phyloP scores from a whole-genome alignment of 148 eudicot genomes.

The Gaultheria prostrata region DNA sequence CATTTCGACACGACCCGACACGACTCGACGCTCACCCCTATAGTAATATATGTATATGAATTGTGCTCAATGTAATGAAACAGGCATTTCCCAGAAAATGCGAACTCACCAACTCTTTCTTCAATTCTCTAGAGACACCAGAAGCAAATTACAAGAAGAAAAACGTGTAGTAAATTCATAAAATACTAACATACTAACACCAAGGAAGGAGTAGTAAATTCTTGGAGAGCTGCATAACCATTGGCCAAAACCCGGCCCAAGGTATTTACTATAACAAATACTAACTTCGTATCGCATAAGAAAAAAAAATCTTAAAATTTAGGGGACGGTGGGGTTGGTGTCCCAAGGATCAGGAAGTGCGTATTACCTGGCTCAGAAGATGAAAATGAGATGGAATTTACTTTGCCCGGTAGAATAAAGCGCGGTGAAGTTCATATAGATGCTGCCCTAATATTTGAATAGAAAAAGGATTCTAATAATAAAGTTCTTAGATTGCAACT shows the following conservation, averaged over 20 bases:
- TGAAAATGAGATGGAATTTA: background rate
- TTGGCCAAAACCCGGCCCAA: too few relatives aligned
- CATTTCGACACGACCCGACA: too few relatives aligned
- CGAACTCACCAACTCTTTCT: background rate
- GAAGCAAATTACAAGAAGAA: background rate
- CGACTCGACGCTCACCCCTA: too few relatives aligned
- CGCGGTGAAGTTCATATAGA: background rate
- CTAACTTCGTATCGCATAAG: too few relatives aligned
- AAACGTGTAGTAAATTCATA: background rate
- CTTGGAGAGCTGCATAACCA: too few relatives aligned
- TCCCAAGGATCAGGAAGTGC: too few relatives aligned
- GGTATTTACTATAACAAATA: too few relatives aligned
- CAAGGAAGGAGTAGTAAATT: too few relatives aligned
- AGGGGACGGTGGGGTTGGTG: too few relatives aligned
- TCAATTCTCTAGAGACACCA: background rate
- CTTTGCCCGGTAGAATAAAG: background rate
- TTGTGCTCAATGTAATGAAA: background rate
- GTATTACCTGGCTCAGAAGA: too few relatives aligned
- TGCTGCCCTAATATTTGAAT: background rate
- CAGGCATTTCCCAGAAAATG: background rate
- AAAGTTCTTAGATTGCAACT: background rate
- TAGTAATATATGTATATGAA: too few relatives aligned
- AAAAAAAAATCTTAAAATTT: too few relatives aligned
- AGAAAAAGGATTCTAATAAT: background rate
- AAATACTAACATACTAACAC: background rate